Percentiles rank a stretch among this genome's conserved stretches.
phyloP scores from a whole-genome alignment of 768 basidiomycete genomes.

The Boletellus ananas region DNA sequence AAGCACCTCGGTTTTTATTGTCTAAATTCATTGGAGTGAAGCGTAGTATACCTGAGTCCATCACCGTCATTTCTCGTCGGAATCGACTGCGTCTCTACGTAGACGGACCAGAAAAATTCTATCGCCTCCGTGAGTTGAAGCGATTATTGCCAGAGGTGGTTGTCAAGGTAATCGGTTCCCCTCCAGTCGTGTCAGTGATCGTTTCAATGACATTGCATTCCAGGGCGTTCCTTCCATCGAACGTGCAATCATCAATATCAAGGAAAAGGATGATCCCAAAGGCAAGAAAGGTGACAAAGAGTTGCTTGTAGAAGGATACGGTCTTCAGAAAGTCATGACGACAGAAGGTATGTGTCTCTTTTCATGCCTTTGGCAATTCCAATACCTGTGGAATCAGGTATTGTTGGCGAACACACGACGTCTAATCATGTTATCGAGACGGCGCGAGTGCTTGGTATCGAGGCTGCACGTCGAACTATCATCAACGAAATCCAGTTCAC shows the following conservation, averaged over 20 bases:
- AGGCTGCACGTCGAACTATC: slow-evolving; percentile 91
- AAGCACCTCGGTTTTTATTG: neutral
- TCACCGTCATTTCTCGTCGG: slow-evolving; percentile 70
- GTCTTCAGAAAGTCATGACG: slow-evolving; percentile 93
- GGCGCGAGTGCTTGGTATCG: slow-evolving; percentile 93
- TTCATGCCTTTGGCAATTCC: neutral
- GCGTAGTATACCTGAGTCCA: slow-evolving; percentile 47
- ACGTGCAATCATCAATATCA: slow-evolving; percentile 94
- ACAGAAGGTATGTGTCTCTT: slow-evolving; percentile 68
- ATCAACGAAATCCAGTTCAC: slow-evolving; percentile 97
- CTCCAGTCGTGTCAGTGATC: neutral
- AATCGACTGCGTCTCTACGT: slow-evolving; percentile 77
- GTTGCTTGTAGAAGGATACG: slow-evolving; percentile 94
- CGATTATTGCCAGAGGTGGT: slow-evolving; percentile 80
- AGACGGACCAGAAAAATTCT: slow-evolving; percentile 75
- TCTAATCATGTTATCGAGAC: slow-evolving; percentile 98
- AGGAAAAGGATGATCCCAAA: slow-evolving; percentile 75
- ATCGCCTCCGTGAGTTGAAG: slow-evolving; percentile 81
- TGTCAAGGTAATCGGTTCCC: slow-evolving; percentile 62
- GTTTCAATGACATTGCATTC: neutral
- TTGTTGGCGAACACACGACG: slow-evolving; percentile 86
- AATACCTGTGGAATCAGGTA: slow-evolving; percentile 50
- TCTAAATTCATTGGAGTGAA: neutral
- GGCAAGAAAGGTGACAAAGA: slow-evolving; percentile 89
- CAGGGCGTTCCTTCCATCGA: slow-evolving; percentile 85